These are phyloP conservation scores for Myxozyma mucilagina DNA, from an alignment of 805 yeast species.

Conservation along the genomic window DNA sequence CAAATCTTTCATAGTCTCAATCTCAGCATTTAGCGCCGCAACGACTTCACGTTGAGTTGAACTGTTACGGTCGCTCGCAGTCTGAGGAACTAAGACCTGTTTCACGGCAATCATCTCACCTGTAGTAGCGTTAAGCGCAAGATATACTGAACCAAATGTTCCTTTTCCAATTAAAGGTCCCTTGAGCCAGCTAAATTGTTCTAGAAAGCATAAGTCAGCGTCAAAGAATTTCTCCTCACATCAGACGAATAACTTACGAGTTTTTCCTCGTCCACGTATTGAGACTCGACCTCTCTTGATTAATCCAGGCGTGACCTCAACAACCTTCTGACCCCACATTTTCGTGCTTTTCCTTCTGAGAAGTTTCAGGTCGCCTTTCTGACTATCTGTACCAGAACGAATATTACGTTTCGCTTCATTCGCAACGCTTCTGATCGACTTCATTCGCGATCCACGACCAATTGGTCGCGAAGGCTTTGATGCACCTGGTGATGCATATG, in stretches of 20 bases:
- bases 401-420: conserved; percentile 71
- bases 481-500: neutral
- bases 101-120: conserved; percentile 99
- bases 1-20: conserved; percentile 87
- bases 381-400: conserved; percentile 5
- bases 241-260: conserved; percentile 49
- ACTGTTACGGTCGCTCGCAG: conserved; percentile 38
- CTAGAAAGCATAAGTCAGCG: conserved; percentile 35
- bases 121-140: conserved; percentile 90
- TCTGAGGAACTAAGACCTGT: conserved; percentile 72
- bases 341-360: conserved; percentile 82
- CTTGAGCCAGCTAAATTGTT: conserved; percentile 95
- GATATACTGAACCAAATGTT: conserved; percentile 89
- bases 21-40: conserved; percentile 85
- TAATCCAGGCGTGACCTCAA: conserved; percentile 75
- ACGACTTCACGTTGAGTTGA: conserved; percentile 55
- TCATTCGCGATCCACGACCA: conserved; percentile 59
- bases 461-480: conserved; percentile 30
- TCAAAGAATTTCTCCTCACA: conserved; percentile 40
- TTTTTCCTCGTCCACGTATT: conserved; percentile 49
- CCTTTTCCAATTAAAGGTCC: conserved; percentile 97
- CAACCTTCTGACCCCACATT: conserved; percentile 94
- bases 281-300: conserved; percentile 24
- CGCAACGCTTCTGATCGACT: conserved; percentile 90
- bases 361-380: conserved; percentile 35